Base-by-base conservation (phyloP, 768 basidiomycete species). In the Suillus tomentosus region DNA sequence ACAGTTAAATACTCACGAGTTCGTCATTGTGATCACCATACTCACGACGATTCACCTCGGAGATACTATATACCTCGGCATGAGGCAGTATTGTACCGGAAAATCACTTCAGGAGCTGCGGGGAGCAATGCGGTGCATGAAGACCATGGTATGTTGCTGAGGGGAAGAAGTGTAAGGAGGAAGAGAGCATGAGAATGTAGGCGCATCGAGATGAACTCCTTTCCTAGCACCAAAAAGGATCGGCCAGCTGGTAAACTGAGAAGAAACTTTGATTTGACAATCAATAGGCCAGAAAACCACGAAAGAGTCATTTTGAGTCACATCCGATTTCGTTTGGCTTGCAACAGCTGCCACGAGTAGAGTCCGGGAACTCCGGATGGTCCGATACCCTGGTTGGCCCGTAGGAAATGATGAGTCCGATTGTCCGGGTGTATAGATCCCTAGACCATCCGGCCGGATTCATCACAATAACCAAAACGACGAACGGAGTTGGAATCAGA, bases 101-200 rank as follows among this genome's bases (percentile, higher is more conserved):
- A 70, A 27, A 39, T 72, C 70, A 73, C 74, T 75, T 73, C 72
- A 74, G 72, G 72, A 74, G 67, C 70, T 72, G 68, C 72, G 68
- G 43, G 68, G 63, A 39, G 37, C 42, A 37, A 14, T 73, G 72
- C 72, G 66, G 72, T 68, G 56, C 74, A 72, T 75, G 72, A 72
- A 75, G 70, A 64, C 42, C 17, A 15, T 61, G 74, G 68, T 74
- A 72, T 72, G 56, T 24, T 17, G 22, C 14, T 6, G 4, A 39
- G 11, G 22, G 13, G 9, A 27, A 27, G 7, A 9, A 31, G 4
- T 3, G 36, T 22, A 22, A 3, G 37, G 14, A 15, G 1, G 13
- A 9, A 2, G n/a, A 14, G 55, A 39, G 50, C 31, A 51, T 27
- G 9, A 10, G 36, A 36, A 1, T 19, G 17, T 3, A 3, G 7